Percentiles rank a stretch among this genome's conserved stretches.
Conservation (phyloP, 1,139 yeast genomes). For the Taphrina confusa region DNA sequence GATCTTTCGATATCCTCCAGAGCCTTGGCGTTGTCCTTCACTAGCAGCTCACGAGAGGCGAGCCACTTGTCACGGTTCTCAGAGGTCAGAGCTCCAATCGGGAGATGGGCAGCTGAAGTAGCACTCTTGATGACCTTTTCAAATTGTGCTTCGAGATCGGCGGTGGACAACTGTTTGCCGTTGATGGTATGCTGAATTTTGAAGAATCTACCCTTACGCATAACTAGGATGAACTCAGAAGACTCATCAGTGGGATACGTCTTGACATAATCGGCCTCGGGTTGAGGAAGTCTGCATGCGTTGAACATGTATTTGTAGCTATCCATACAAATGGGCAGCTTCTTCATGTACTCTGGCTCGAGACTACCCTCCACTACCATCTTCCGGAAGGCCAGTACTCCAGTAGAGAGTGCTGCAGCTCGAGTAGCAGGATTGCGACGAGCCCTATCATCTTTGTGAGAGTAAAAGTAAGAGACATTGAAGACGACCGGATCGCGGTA, state of each 20-base stretch:
- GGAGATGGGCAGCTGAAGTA: conserved; percentile 53
- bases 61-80: conserved; percentile 86
- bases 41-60: conserved; percentile 60
- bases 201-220: conserved; percentile 77
- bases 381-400: conserved; percentile 49
- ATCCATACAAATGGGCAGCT: conserved; percentile 88
- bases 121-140: conserved; percentile 54
- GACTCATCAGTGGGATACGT: conserved; percentile 55
- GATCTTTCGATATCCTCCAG: conserved; percentile 72
- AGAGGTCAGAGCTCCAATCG: conserved; percentile 78
- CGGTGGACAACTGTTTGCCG: conserved; percentile 60
- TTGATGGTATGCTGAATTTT: conserved; percentile 62
- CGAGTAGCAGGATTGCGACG: conserved; percentile 77
- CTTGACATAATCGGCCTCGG: conserved; percentile 55
- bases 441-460: conserved; percentile 65
- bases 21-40: conserved; percentile 55
- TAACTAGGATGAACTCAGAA: conserved; percentile 65
- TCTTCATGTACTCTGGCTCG: conserved; percentile 78
- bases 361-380: conserved; percentile 48
- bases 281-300: conserved; percentile 76
- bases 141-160: conserved; percentile 68
- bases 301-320: conserved; percentile 90
- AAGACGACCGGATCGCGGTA: conserved; percentile 94
- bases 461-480: conserved; percentile 84
- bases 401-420: conserved; percentile 57